Evolutionary conservation across 179 eudicot genomes (phyloP).

Genomic region (Beta macrorhiza): DNA sequence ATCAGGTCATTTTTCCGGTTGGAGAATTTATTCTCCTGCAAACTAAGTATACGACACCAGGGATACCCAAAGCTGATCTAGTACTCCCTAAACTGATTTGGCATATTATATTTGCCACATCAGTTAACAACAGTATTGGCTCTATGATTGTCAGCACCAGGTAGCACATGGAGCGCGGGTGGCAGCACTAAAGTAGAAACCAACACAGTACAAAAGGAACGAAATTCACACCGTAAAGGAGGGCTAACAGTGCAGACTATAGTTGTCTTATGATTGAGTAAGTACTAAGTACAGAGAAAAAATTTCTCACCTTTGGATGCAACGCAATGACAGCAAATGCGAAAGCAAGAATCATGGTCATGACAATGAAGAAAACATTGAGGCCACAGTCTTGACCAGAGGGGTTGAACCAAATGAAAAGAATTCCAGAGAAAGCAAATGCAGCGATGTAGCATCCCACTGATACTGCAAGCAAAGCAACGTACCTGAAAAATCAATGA

Average conservation of each 20-base stretch:
- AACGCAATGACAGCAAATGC: slow-evolving; percentile 77
- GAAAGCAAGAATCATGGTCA: slow-evolving; percentile 84
- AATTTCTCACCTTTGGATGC: slow-evolving; percentile 71
- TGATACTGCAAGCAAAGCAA: slow-evolving; percentile 84
- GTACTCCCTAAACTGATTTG: not conserved
- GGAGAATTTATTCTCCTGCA: not conserved
- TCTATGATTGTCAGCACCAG: not conserved
- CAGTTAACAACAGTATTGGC: not conserved
- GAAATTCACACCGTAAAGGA: not conserved
- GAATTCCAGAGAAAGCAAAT: slow-evolving; percentile 61
- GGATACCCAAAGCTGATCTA: not conserved
- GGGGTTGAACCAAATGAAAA: slow-evolving; percentile 96
- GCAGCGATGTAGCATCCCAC: slow-evolving; percentile 75
- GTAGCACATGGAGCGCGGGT: not conserved
- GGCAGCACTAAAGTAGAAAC: not conserved
- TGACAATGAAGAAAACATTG: slow-evolving; percentile 84
- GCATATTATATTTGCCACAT: not conserved
- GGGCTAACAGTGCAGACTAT: not conserved
- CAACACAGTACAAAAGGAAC: not conserved
- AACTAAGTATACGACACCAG: not conserved
- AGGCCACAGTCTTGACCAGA: slow-evolving; percentile 91
- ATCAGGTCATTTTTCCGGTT: not conserved
- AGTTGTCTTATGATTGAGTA: not conserved
- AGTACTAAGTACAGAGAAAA: not conserved
- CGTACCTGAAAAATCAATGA: slow-evolving; percentile 54